phyloP scores from a whole-genome alignment of 768 basidiomycete genomes.

The Auriscalpium orientale region DNA sequence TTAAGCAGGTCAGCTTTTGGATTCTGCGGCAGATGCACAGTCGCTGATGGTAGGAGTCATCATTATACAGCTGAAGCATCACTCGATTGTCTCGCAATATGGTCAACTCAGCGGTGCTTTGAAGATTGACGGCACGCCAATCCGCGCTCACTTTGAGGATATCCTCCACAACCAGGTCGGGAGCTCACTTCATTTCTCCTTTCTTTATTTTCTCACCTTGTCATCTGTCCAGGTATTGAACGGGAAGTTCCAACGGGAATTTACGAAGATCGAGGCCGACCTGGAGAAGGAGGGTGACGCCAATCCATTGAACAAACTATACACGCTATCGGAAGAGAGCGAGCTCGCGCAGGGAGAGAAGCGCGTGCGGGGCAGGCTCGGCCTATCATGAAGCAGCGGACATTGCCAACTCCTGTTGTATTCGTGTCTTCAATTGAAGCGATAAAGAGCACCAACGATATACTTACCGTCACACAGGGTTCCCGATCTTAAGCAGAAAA shows the following conservation, averaged over 20 bases:
- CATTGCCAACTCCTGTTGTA: too few species aligned
- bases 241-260: constrained; percentile 49
- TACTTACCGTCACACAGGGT: too few species aligned
- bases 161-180: constrained; percentile 49
- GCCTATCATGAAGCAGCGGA: constrained; percentile 23
- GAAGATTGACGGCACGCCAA: constrained; percentile 42
- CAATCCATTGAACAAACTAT: constrained; percentile 51
- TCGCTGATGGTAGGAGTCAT: not conserved
- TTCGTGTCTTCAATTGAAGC: too few species aligned
- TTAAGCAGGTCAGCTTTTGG: constrained; percentile 35
- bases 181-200: not conserved
- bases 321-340: constrained; percentile 40
- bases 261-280: constrained; percentile 47
- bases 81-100: constrained; percentile 55
- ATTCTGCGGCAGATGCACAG: not conserved
- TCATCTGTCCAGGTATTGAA: constrained; percentile 38
- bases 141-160: constrained; percentile 47
- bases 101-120: constrained; percentile 55
- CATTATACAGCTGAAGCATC: constrained; percentile 47
- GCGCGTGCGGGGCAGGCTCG: constrained; percentile 43
- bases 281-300: constrained; percentile 45
- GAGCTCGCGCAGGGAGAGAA: constrained; percentile 55
- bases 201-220: not conserved
- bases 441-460: too few species aligned
- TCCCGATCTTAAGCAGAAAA: too few species aligned